Evolutionary conservation across 495 filamentous ascomycete species (phyloP).

Genomic region (Penicillium cataractarum): DNA sequence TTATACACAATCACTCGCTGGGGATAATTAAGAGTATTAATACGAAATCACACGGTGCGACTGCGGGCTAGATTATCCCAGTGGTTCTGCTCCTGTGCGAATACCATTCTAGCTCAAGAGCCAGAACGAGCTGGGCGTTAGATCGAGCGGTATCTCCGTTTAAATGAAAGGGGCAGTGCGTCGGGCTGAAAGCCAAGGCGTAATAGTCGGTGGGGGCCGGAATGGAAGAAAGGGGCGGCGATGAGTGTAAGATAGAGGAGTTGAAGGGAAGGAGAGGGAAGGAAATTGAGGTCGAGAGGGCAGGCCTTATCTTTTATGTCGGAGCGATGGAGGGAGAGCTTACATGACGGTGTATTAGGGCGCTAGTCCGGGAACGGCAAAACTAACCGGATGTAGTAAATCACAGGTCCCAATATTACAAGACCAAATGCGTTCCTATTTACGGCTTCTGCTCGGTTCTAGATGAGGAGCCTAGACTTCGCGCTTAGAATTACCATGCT

Average conservation of each 20-base stretch:
- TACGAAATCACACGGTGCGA: conserved; percentile 14
- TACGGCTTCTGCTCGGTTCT: no score
- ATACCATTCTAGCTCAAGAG: conserved; percentile 15
- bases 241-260: conserved; percentile 25
- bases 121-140: conserved; percentile 17
- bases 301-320: neutral
- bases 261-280: conserved; percentile 15
- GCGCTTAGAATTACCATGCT: no score
- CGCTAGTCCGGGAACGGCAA: conserved; percentile 23
- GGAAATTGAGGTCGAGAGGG: conserved; percentile 1
- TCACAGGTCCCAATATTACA: conserved; percentile 26
- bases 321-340: conserved; percentile 12
- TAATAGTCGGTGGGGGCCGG: conserved; percentile 20
- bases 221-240: conserved; percentile 25
- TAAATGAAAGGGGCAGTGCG: conserved; percentile 28
- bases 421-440: no score
- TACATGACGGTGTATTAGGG: conserved; percentile 20
- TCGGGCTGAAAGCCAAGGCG: neutral
- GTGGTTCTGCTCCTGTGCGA: conserved; percentile 22
- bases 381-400: conserved; percentile 19
- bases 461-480: no score
- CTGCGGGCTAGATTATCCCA: conserved; percentile 20
- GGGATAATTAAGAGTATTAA: conserved; percentile 21
- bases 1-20: conserved; percentile 1
- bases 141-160: conserved; percentile 26